phyloP scores from a whole-genome alignment of 305 asterid species.

The Nicotiana rustica region DNA sequence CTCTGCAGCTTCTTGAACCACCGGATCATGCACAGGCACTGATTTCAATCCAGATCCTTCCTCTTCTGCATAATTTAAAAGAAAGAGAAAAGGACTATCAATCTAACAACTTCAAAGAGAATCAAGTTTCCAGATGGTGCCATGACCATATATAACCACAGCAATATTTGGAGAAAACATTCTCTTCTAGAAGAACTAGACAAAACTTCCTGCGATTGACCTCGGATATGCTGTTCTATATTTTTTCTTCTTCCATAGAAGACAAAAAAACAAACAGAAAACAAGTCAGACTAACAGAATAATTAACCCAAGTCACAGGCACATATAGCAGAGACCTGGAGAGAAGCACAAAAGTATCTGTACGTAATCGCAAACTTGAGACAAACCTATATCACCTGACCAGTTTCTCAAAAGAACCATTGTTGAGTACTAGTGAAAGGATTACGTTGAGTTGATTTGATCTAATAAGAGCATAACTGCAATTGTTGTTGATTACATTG shows the following conservation, averaged over 20 bases:
- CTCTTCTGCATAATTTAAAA: conserved; percentile 47
- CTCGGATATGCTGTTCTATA: background rate
- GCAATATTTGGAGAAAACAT: background rate
- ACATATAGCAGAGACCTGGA: conserved; percentile 10
- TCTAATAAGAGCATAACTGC: background rate
- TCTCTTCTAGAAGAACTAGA: background rate
- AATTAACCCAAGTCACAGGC: background rate
- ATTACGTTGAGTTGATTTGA: background rate
- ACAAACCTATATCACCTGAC: background rate
- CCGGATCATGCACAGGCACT: conserved; percentile 82
- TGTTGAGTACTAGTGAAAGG: background rate
- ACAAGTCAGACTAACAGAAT: background rate
- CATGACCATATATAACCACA: background rate
- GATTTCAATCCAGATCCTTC: conserved; percentile 63
- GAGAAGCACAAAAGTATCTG: background rate
- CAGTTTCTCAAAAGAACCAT: background rate
- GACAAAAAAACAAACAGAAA: background rate
- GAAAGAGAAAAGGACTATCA: background rate
- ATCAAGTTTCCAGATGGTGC: background rate
- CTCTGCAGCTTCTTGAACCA: conserved; percentile 81
- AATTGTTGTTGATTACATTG: background rate
- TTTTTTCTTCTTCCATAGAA: no score
- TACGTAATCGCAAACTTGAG: background rate
- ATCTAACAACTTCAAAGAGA: background rate
- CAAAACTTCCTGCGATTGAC: background rate